Percentiles rank a stretch among this genome's conserved stretches.
Evolutionary conservation across 495 filamentous ascomycete species (phyloP).

Genomic region (Xylaria palmicola): DNA sequence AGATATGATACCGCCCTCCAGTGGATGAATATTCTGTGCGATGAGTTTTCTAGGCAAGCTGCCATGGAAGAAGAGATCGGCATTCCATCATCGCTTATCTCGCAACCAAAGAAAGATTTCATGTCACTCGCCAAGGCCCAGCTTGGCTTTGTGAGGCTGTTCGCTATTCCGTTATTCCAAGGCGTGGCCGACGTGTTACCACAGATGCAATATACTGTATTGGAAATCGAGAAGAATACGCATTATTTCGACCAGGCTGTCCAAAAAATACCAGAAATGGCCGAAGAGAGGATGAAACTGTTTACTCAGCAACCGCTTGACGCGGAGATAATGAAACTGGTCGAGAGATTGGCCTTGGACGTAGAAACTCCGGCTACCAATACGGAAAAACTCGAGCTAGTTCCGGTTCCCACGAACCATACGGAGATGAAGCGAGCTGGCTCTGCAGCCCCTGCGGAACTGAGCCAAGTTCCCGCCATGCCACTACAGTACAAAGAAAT

Average conservation of each 20-base stretch:
- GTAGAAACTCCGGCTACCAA: background rate
- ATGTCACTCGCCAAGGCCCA: slow-evolving; percentile 83
- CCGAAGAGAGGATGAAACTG: slow-evolving; percentile 22
- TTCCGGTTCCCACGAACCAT: slow-evolving; percentile 18
- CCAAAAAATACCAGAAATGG: slow-evolving; percentile 38
- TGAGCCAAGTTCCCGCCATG: slow-evolving; percentile 19
- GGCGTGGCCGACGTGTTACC: slow-evolving; percentile 81
- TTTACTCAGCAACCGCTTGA: slow-evolving; percentile 38
- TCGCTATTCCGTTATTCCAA: slow-evolving; percentile 87
- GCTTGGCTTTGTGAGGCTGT: slow-evolving; percentile 93
- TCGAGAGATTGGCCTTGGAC: slow-evolving; percentile 14
- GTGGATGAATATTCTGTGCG: slow-evolving; percentile 89
- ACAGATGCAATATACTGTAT: slow-evolving; percentile 74
- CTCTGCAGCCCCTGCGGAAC: slow-evolving; percentile 19
- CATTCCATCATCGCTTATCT: slow-evolving; percentile 82
- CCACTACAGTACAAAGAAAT: slow-evolving; percentile 33
- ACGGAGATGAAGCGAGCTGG: slow-evolving; percentile 22
- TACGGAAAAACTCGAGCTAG: slow-evolving; percentile 16
- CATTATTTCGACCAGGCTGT: slow-evolving; percentile 68
- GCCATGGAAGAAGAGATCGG: slow-evolving; percentile 85
- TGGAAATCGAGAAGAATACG: slow-evolving; percentile 76
- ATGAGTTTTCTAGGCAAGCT: slow-evolving; percentile 91
- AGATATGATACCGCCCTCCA: slow-evolving; percentile 74
- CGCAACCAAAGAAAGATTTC: slow-evolving; percentile 79
- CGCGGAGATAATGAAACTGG: slow-evolving; percentile 39